Evolutionary conservation across 2,329 filamentous ascomycete species (phyloP), one percentile per base, ranked within the genome.

Genomic region (Botrytis sinoallii): DNA sequence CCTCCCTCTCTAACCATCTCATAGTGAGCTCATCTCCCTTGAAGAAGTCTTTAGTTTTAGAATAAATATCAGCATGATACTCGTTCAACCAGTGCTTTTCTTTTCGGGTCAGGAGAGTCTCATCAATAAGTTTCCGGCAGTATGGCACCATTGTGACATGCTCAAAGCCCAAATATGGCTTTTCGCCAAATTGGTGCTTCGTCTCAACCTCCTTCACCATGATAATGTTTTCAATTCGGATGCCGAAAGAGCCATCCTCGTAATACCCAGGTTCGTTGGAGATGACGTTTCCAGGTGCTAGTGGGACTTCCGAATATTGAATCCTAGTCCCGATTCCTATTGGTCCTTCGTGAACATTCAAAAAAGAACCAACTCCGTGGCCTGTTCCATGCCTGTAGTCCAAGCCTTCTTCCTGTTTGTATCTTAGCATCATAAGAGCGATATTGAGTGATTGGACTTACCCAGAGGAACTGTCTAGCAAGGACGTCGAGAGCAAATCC

Each of bases 231-330:
- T 99, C 96, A 79, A 98, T 98, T 29, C 96, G 92, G 77, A 99
- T 96, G 29, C 96, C 96, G 80, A 97, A 99, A 57, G 90, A 90
- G 66, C 94, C 95, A 79, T 99, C 96, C 82, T 98, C 95, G 82
- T 99, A 99, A 84, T 95, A 99, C 44, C 96, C 96, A 2, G 96
- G 96, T 83, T 99, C 94, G 79, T 98, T 94, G 2, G 95, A 98
- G 71, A 98, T 90, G 59, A 99, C 95, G 79, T 99, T 98, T 63
- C 96, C 96, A n/a, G 93, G 87, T 0, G 93, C 89, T 44, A 99
- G 87, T 0, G 96, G 88, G 9, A 98, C 95, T 81, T 99, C 96
- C 0, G 93, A 92, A 81, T 95, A 98, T 79, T 97, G 93, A 57
- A 97, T 90, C 63, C 96, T 89, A 16, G 95, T 98, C 42, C 96